Evolutionary conservation across 75 land plant species (phyloP).

Genomic region (Azolla pinnata): DNA sequence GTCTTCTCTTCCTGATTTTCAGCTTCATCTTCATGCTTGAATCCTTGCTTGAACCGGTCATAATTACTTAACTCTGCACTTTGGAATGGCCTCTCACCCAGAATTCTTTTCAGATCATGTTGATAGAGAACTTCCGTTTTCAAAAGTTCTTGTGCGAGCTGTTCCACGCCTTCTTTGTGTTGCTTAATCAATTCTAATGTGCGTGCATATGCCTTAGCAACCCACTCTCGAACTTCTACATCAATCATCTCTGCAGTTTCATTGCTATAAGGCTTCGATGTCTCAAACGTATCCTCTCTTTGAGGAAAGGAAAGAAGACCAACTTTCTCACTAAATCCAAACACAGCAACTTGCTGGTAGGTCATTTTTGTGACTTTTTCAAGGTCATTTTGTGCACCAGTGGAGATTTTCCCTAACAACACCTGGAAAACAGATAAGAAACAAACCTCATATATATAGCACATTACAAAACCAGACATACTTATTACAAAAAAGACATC

Average conservation of each 20-base stretch:
- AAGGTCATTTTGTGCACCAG: conserved; percentile 96
- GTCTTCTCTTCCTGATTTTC: conserved; percentile 20
- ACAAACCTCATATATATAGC: too few species aligned
- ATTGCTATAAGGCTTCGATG: conserved; percentile 85
- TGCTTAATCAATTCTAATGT: conserved; percentile 58
- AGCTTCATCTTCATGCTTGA: conserved; percentile 30
- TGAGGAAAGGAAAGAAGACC: conserved; percentile 96
- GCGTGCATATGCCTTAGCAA: conserved; percentile 51
- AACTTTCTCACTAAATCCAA: conserved; percentile 92
- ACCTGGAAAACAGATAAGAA: conserved; percentile 39
- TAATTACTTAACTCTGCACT: conserved; percentile 59
- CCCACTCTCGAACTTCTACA: conserved; percentile 80
- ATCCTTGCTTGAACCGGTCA: conserved; percentile 70
- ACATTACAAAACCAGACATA: conserved; percentile 10
- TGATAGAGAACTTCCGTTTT: conserved; percentile 89
- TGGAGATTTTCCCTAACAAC: conserved; percentile 81
- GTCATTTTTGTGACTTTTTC: conserved; percentile 98
- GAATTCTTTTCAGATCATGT: conserved; percentile 54
- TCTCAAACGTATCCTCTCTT: conserved; percentile 64
- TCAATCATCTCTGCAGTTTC: conserved; percentile 83
- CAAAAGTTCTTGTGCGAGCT: conserved; percentile 77
- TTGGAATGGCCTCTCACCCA: conserved; percentile 86
- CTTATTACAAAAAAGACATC: neutral
- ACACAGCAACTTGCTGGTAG: conserved; percentile 94
- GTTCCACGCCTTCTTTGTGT: conserved; percentile 70